A percentile compares a stretch with the other conserved stretches of the same genome.
Conservation (phyloP, 345 rosid genomes). For the Dipteronia dyeriana region DNA sequence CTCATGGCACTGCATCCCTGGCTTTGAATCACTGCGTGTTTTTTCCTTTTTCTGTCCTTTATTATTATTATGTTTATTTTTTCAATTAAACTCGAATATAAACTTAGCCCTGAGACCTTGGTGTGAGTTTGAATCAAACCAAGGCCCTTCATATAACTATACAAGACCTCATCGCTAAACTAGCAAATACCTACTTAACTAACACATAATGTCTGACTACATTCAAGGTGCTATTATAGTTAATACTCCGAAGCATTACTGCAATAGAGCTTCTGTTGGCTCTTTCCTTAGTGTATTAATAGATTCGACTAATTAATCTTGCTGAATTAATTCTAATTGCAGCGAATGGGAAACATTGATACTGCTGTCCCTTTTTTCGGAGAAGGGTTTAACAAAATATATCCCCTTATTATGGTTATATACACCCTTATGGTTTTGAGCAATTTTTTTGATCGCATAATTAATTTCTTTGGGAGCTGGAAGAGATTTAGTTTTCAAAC, state of each 20-base stretch:
- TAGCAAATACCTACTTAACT: not conserved
- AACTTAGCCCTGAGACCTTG: not conserved
- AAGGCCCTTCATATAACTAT: not conserved
- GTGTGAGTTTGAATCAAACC: not conserved
- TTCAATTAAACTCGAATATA: no score
- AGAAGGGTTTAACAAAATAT: slow-evolving; percentile 79
- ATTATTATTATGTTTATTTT: no score
- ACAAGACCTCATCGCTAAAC: not conserved
- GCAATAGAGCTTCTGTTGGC: not conserved
- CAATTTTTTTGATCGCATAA: slow-evolving; percentile 87
- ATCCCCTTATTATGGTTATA: slow-evolving; percentile 96
- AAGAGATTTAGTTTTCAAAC: slow-evolving; percentile 83
- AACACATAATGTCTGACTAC: slow-evolving; percentile 7
- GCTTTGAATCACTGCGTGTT: not conserved
- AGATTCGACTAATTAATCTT: slow-evolving; percentile 16
- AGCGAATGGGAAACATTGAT: slow-evolving; percentile 96
- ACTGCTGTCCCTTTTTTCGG: slow-evolving; percentile 86
- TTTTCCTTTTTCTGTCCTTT: not conserved
- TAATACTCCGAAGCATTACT: not conserved
- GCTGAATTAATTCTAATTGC: slow-evolving; percentile 33
- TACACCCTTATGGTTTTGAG: slow-evolving; percentile 90
- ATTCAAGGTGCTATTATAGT: not conserved
- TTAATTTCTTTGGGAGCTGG: slow-evolving; percentile 94
- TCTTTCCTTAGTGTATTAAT: not conserved
- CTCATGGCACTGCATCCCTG: not conserved